These are phyloP conservation scores for Leccinum ochraceum DNA, from an alignment of 768 basidiomycete species.

Conservation along the genomic window DNA sequence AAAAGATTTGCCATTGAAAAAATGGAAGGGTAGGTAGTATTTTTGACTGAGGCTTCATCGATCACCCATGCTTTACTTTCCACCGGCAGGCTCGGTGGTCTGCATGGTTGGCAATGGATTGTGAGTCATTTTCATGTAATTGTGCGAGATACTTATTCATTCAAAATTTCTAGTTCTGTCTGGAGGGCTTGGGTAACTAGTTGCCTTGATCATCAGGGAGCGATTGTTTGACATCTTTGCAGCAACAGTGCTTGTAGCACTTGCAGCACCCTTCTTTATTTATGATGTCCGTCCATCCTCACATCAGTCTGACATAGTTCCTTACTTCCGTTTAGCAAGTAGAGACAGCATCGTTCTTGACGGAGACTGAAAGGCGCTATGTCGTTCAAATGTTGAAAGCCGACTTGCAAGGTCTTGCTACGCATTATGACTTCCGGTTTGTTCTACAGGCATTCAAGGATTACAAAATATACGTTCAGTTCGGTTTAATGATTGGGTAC, in stretches of 20 bases:
- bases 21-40: conserved; percentile 35
- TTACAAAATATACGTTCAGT: conserved; percentile 38
- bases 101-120: conserved; percentile 43
- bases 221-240: background rate
- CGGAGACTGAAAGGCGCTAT: conserved; percentile 40
- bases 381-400: conserved; percentile 42
- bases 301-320: background rate
- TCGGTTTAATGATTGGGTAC: conserved; percentile 41
- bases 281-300: conserved; percentile 43
- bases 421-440: conserved; percentile 44
- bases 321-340: conserved; percentile 13
- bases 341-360: conserved; percentile 24
- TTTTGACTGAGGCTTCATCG: conserved; percentile 10
- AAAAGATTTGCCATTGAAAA: conserved; percentile 36
- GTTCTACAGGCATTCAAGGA: conserved; percentile 50
- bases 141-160: conserved; percentile 5
- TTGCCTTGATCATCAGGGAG: background rate
- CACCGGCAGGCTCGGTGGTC: conserved; percentile 26
- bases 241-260: conserved; percentile 18
- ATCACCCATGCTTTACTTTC: background rate
- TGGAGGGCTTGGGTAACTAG: conserved; percentile 28
- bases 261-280: conserved; percentile 45
- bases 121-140: conserved; percentile 18
- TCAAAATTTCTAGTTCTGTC: conserved; percentile 27
- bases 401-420: conserved; percentile 45